Base-by-base conservation (phyloP, 2,329 filamentous ascomycete genomes). In the Bisporella sp. region DNA sequence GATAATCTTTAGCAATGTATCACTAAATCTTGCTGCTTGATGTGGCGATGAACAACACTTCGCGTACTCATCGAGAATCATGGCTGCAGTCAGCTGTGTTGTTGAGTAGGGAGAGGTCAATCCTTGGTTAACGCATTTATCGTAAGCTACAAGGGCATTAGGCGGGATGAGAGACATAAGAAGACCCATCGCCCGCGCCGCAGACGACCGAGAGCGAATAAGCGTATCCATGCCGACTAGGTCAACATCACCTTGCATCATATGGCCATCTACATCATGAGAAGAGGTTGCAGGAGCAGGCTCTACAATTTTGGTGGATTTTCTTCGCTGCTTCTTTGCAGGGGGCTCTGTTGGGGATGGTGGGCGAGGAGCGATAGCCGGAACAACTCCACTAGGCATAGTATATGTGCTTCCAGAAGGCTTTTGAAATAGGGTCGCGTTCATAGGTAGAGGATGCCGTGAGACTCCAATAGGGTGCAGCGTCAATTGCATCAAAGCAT, bases 191-290 rank as follows among this genome's bases (percentile, higher is more conserved):
- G 93, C 93, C 62, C 80, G 83, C 21, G 92, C 88, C 9, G 91
- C 89, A 52, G 82, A 87, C n/a, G 95, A 85, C 58, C 92, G 87
- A 6, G 91, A 96, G 54, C 92, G 83, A 46, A 97, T 82, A 67
- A 99, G 81, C 5, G 84, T 84, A 53, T 99, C 93, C 61, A 87
- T 80, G 32, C 93, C 91, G 30, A 99, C 91, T 41, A 99, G 76
- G 64, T 99, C 95, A 44, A 97, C 85, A 62, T 99, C 95, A 47
- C 95, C 93, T 65, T 92, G 88, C 74, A 99, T 90, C 85, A 99
- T 96, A 59, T 95, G 91, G 7, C 91, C 93, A 66, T 99, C 93
- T 13, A 99, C 89, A 66, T 99, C 96, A 68, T 99, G 93, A 1
- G 86, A 81, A n/a, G 86, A 73, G n/a, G 73, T 78, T 4, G 78